These are phyloP conservation scores for Trichoderma gamsii DNA, from an alignment of 495 filamentous ascomycete genomes.

Conservation along the genomic window DNA sequence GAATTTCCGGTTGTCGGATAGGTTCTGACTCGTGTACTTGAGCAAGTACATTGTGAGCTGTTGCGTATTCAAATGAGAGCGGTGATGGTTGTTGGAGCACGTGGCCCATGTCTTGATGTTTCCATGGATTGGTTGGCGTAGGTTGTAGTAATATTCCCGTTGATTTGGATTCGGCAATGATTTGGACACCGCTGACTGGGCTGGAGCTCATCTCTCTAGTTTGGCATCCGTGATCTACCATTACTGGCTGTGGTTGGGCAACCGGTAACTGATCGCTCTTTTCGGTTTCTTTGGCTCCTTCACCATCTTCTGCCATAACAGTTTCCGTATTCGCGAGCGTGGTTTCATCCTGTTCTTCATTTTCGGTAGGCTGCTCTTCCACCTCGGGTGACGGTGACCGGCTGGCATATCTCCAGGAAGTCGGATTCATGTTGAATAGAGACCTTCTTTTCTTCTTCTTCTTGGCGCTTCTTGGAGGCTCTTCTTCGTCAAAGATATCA, in stretches of 20 bases:
- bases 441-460: slow-evolving; percentile 62
- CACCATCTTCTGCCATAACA: background rate
- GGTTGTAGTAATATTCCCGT: slow-evolving; percentile 3
- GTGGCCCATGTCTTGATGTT: background rate
- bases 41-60: background rate
- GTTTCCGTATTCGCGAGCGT: slow-evolving; percentile 22
- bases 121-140: background rate
- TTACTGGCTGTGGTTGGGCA: slow-evolving; percentile 22
- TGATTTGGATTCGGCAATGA: slow-evolving; percentile 5
- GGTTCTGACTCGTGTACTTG: background rate
- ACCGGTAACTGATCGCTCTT: background rate
- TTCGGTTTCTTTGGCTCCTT: background rate
- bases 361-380: slow-evolving; percentile 17
- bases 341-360: background rate
- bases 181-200: background rate
- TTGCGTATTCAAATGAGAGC: background rate
- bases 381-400: slow-evolving; percentile 60
- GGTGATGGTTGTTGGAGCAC: slow-evolving; percentile 4
- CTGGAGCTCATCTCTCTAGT: slow-evolving; percentile 22
- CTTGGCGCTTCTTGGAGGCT: slow-evolving; percentile 56
- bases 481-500: slow-evolving; percentile 67
- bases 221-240: slow-evolving; percentile 44
- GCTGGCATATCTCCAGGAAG: slow-evolving; percentile 65
- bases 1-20: background rate
- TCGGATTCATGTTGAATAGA: slow-evolving; percentile 62